These are phyloP conservation scores for Tulasnella sp. DNA, from an alignment of 768 basidiomycete genomes.

Conservation along the genomic window DNA sequence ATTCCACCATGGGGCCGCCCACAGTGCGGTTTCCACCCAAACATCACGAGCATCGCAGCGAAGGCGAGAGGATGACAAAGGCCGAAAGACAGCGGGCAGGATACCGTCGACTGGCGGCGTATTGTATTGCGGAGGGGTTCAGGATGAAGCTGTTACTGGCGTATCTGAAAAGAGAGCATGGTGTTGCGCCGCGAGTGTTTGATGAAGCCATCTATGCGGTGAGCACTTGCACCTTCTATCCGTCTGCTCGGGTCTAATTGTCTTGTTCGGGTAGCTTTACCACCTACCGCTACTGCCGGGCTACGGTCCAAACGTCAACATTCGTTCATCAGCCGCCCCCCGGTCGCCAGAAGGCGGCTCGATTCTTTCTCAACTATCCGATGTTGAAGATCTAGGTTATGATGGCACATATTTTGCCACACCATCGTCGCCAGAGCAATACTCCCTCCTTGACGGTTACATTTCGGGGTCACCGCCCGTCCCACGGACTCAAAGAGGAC, in stretches of 20 bases:
- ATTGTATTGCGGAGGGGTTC: slow-evolving; percentile 76
- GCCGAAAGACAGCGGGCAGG: slow-evolving; percentile 70
- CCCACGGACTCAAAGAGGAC: not conserved
- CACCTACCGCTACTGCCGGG: slow-evolving; percentile 84
- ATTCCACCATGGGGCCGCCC: slow-evolving; percentile 20
- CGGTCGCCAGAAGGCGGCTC: slow-evolving; percentile 42
- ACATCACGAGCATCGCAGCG: slow-evolving; percentile 61
- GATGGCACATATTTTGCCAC: slow-evolving; percentile 66
- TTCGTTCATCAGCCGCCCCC: slow-evolving; percentile 69
- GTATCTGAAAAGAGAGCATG: slow-evolving; percentile 88
- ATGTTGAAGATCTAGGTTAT: slow-evolving; percentile 84
- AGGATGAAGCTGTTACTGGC: slow-evolving; percentile 72
- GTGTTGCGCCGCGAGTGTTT: slow-evolving; percentile 71
- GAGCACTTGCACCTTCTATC: slow-evolving; percentile 27
- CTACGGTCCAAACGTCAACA: slow-evolving; percentile 69
- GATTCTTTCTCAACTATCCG: slow-evolving; percentile 55
- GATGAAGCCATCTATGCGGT: slow-evolving; percentile 92
- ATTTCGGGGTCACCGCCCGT: slow-evolving; percentile 31
- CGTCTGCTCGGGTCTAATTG: not conserved
- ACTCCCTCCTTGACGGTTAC: slow-evolving; percentile 44
- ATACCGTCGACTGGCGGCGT: slow-evolving; percentile 74
- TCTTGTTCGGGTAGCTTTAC: slow-evolving; percentile 52
- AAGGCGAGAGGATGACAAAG: slow-evolving; percentile 82
- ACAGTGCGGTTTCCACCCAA: slow-evolving; percentile 25
- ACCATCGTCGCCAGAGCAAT: slow-evolving; percentile 19